Conservation (phyloP, 2,329 filamentous ascomycete genomes). For the Botrytis medusae region DNA sequence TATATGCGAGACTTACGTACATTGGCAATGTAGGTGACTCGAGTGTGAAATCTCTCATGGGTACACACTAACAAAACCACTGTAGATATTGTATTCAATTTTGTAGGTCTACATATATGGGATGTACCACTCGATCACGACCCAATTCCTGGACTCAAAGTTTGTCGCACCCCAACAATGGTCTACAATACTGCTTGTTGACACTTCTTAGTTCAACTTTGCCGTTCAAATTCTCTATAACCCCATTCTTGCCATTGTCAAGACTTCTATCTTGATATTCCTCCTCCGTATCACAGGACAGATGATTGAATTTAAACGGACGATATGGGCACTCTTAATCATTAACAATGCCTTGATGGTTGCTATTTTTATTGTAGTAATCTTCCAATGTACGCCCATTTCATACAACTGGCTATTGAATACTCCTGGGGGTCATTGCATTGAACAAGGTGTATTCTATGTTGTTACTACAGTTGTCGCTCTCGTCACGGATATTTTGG, state of each 20-base stretch:
- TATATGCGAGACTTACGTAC: background rate
- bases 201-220: background rate
- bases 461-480: background rate
- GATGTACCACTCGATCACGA: background rate
- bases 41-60: background rate
- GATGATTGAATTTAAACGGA: background rate
- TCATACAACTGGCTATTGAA: background rate
- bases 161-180: background rate
- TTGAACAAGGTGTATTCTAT: background rate
- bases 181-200: background rate
- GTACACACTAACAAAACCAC: background rate
- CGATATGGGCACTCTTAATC: background rate
- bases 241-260: background rate
- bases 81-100: background rate
- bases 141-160: background rate
- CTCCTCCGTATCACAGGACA: background rate
- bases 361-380: background rate
- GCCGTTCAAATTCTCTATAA: background rate
- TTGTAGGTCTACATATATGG: conserved; percentile 1
- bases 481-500: conserved; percentile 3
- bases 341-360: background rate
- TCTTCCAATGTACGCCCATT: background rate
- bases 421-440: background rate
- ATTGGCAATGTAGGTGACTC: background rate
- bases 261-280: background rate